Conservation (phyloP, 1,284 basidiomycete species). For the Naganishia albida region DNA sequence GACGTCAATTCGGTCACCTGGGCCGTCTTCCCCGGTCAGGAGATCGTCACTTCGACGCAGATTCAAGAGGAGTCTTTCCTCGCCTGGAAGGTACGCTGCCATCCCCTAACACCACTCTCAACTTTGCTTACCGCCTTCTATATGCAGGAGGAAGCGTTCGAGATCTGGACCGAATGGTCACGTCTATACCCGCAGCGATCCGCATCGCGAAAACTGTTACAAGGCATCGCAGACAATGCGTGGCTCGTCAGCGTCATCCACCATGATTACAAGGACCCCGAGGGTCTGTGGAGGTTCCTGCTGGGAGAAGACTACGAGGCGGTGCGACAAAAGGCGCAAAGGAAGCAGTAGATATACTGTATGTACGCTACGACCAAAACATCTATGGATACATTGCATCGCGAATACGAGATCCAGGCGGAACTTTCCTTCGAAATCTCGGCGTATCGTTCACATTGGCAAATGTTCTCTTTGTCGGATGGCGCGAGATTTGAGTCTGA, state of each 20-base stretch:
- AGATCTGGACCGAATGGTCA: slow-evolving; percentile 94
- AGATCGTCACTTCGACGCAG: slow-evolving; percentile 96
- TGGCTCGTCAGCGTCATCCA: slow-evolving; percentile 95
- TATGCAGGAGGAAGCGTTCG: slow-evolving; percentile 89
- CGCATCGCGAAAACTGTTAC: slow-evolving; percentile 70
- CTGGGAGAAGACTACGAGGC: slow-evolving; percentile 46
- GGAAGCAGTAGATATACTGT: neutral
- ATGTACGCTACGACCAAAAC: no score
- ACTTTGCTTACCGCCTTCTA: neutral
- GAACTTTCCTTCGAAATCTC: no score
- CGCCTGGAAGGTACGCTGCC: slow-evolving; percentile 80
- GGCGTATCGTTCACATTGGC: no score
- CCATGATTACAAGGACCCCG: slow-evolving; percentile 82
- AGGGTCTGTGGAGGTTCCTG: slow-evolving; percentile 85
- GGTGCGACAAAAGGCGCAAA: slow-evolving; percentile 1
- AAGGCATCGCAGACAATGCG: slow-evolving; percentile 67
- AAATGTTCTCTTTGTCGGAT: neutral
- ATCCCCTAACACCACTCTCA: neutral
- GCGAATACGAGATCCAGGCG: no score
- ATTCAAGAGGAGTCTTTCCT: slow-evolving; percentile 96
- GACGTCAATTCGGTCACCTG: slow-evolving; percentile 98
- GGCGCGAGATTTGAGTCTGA: neutral
- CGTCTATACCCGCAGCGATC: slow-evolving; percentile 78
- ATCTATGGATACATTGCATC: no score
- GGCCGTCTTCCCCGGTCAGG: slow-evolving; percentile 98